Conservation (phyloP, 2,329 filamentous ascomycete genomes). For the Esteya vermicola region DNA sequence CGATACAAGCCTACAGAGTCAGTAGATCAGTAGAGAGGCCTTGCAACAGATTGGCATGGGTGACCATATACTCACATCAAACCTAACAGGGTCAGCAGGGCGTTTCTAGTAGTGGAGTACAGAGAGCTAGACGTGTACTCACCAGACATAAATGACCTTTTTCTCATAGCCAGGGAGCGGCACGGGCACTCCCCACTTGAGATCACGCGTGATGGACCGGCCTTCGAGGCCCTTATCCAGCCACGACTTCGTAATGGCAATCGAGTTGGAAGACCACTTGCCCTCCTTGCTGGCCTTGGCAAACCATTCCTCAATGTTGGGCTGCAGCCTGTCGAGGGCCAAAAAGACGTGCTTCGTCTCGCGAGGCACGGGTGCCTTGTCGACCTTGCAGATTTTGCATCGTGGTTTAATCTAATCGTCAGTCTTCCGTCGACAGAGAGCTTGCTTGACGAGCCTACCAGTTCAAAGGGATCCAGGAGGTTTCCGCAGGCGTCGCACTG, state of each 20-base stretch:
- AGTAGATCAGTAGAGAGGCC: background rate
- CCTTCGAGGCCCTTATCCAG: slow-evolving; percentile 71
- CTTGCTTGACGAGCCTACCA: slow-evolving; percentile 18
- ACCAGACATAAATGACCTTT: slow-evolving; percentile 69
- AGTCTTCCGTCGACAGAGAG: background rate
- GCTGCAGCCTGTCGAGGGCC: slow-evolving; percentile 70
- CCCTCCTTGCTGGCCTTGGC: slow-evolving; percentile 59
- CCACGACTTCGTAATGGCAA: slow-evolving; percentile 68
- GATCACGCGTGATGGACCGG: slow-evolving; percentile 80
- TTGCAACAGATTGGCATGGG: background rate
- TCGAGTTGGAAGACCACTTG: slow-evolving; percentile 61
- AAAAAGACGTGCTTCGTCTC: slow-evolving; percentile 87
- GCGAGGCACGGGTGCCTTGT: slow-evolving; percentile 60
- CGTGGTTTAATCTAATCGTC: slow-evolving; percentile 52
- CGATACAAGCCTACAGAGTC: slow-evolving; percentile 61
- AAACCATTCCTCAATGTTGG: slow-evolving; percentile 65
- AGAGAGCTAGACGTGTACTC: background rate
- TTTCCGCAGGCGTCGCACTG: slow-evolving; percentile 53
- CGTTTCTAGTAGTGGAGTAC: background rate
- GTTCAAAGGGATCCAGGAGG: slow-evolving; percentile 55
- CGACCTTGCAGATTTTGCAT: slow-evolving; percentile 96
- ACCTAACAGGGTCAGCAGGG: slow-evolving; percentile 1
- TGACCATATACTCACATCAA: slow-evolving; percentile 5
- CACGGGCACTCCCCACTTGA: slow-evolving; percentile 69
- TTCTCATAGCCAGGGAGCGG: slow-evolving; percentile 36